These are phyloP conservation scores for Fagopyrum homotropicum DNA, from an alignment of 148 eudicot genomes.

Conservation along the genomic window DNA sequence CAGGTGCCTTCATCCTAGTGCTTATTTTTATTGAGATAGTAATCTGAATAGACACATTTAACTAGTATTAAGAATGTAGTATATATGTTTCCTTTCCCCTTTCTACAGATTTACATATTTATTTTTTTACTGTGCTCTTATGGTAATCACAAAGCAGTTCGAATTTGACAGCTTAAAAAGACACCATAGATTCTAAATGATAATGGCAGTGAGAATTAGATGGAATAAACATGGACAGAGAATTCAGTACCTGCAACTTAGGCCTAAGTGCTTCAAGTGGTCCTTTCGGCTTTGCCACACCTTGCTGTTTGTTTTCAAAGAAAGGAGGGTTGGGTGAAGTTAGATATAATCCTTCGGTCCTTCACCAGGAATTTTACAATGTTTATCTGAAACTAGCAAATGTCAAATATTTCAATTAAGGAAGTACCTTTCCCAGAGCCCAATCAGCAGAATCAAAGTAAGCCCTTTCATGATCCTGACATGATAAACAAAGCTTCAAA, in stretches of 20 bases:
- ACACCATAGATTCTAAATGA: not conserved
- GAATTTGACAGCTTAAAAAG: not conserved
- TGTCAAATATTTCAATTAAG: not conserved
- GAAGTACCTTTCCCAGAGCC: conserved; percentile 88
- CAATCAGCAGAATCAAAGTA: conserved; percentile 99
- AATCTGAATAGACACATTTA: not conserved
- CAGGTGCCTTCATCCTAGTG: not conserved
- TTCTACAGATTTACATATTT: not conserved
- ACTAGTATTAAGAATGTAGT: not conserved
- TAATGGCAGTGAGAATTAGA: not conserved
- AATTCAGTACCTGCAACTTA: conserved; percentile 61
- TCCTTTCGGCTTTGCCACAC: conserved; percentile 84
- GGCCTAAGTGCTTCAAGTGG: conserved; percentile 97
- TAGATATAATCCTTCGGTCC: not conserved
- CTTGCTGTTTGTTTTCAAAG: conserved; percentile 56
- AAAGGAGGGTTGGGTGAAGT: not conserved
- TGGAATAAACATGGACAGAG: not conserved
- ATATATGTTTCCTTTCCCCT: not conserved
- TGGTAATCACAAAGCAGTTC: not conserved
- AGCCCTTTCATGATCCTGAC: conserved; percentile 94
- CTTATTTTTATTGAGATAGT: not conserved
- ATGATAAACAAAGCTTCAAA: conserved; percentile 19
- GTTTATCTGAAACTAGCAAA: not conserved
- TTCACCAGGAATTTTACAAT: not conserved
- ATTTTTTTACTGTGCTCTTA: not conserved